Percentiles rank a stretch among this genome's conserved stretches.
Evolutionary conservation across 768 basidiomycete genomes (phyloP).

Genomic region (Russula olivacea): DNA sequence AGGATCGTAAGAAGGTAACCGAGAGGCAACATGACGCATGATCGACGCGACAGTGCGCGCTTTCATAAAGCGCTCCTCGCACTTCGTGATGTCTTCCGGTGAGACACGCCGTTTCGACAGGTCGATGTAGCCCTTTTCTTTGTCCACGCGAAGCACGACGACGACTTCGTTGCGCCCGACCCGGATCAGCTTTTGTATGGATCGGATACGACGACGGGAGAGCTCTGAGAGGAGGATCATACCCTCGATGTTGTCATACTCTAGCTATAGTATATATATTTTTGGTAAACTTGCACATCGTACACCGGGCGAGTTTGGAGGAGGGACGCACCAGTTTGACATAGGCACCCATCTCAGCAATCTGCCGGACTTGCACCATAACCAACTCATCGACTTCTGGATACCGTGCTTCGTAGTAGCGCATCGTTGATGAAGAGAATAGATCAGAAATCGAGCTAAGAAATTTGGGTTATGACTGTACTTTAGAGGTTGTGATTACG

Average conservation of each 20-base stretch:
- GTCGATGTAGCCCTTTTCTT: slow-evolving; percentile 99
- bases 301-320: neutral
- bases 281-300: neutral
- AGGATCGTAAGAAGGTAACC: slow-evolving; percentile 47
- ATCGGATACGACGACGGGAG: slow-evolving; percentile 90
- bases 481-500: too few species aligned
- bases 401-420: slow-evolving; percentile 90
- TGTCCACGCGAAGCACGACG: slow-evolving; percentile 95
- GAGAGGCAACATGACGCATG: slow-evolving; percentile 84
- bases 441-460: too few species aligned
- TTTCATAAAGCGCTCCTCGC: slow-evolving; percentile 98
- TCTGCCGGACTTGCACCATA: slow-evolving; percentile 99
- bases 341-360: slow-evolving; percentile 99
- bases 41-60: slow-evolving; percentile 94
- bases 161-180: slow-evolving; percentile 98
- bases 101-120: slow-evolving; percentile 97
- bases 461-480: neutral
- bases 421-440: slow-evolving; percentile 43
- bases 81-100: slow-evolving; percentile 97
- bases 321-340: slow-evolving; percentile 83
- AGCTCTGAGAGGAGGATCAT: slow-evolving; percentile 99
- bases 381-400: slow-evolving; percentile 97
- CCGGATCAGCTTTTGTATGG: slow-evolving; percentile 95
- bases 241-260: slow-evolving; percentile 98
- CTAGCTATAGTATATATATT: slow-evolving; percentile 52